Conservation (phyloP, 805 yeast species). For the Candida peoriensis region DNA sequence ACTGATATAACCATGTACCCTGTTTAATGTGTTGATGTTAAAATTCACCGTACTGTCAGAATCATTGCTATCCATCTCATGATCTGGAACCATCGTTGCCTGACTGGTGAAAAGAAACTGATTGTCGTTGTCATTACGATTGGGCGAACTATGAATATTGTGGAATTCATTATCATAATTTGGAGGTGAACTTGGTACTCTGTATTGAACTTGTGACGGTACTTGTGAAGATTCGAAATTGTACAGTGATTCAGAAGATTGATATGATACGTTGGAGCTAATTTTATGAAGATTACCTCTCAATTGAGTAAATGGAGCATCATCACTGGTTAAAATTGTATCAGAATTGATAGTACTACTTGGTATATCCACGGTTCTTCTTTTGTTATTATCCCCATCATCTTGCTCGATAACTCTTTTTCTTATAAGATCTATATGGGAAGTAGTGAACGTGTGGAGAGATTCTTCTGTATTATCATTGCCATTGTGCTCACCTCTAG, state of each 20-base stretch:
- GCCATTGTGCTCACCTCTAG: conserved; percentile 21
- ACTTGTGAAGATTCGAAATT: too few relatives aligned
- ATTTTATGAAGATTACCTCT: conserved; percentile 7
- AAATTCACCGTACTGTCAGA: conserved; percentile 20
- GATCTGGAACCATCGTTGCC: conserved; percentile 15
- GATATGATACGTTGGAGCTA: conserved; percentile 16
- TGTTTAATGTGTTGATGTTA: conserved; percentile 19
- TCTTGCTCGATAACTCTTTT: conserved; percentile 17
- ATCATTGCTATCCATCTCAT: conserved; percentile 10
- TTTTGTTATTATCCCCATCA: conserved; percentile 11
- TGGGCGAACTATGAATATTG: conserved; percentile 16
- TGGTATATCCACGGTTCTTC: conserved; percentile 10
- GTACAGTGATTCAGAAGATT: conserved; percentile 21
- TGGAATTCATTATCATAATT: not conserved
- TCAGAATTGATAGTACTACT: conserved; percentile 17
- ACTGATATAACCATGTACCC: conserved; percentile 20
- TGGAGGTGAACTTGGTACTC: conserved; percentile 24
- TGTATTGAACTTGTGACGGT: not conserved
- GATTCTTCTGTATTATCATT: conserved; percentile 5
- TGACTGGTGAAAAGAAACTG: conserved; percentile 18
- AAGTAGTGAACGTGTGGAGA: not conserved
- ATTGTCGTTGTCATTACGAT: conserved; percentile 2
- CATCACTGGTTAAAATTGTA: conserved; percentile 18
- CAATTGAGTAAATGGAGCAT: conserved; percentile 1
- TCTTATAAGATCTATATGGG: conserved; percentile 5